Conservation (phyloP, 495 filamentous ascomycete genomes). For the Talaromyces liani region DNA sequence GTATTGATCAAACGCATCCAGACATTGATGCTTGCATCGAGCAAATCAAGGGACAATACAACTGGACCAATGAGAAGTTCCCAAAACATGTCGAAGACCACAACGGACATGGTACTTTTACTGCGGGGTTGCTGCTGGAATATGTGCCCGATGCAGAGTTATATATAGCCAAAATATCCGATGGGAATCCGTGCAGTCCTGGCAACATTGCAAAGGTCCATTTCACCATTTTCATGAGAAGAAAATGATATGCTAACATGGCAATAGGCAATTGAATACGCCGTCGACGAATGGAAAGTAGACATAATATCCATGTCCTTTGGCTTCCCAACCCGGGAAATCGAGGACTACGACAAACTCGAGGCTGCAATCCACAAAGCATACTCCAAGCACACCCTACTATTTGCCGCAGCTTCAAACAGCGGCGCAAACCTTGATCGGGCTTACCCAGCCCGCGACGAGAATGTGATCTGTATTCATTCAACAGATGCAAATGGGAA, state of each 20-base stretch:
- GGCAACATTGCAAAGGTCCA: background rate
- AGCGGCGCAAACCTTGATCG: conserved; percentile 7
- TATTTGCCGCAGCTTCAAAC: conserved; percentile 16
- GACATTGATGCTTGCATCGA: conserved; percentile 5
- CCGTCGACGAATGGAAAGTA: conserved; percentile 14
- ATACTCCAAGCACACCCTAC: conserved; percentile 1
- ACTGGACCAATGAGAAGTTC: background rate
- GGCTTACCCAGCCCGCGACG: conserved; percentile 12
- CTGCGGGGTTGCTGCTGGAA: conserved; percentile 4
- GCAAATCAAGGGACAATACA: background rate
- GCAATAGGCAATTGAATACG: conserved; percentile 17
- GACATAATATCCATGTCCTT: conserved; percentile 25
- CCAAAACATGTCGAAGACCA: background rate
- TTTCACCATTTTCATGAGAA: background rate
- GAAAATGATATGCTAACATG: background rate
- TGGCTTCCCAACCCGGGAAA: conserved; percentile 9
- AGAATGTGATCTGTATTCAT: conserved; percentile 12
- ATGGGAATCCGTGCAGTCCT: background rate
- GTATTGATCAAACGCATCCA: conserved; percentile 1
- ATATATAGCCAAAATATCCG: conserved; percentile 7
- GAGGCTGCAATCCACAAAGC: conserved; percentile 9
- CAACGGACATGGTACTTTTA: conserved; percentile 12
- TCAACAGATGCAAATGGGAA: conserved; percentile 13
- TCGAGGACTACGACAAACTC: background rate
- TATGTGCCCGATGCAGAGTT: conserved; percentile 8